phyloP scores from a whole-genome alignment of 108 stramenopile species.

The Fragilaria radians region DNA sequence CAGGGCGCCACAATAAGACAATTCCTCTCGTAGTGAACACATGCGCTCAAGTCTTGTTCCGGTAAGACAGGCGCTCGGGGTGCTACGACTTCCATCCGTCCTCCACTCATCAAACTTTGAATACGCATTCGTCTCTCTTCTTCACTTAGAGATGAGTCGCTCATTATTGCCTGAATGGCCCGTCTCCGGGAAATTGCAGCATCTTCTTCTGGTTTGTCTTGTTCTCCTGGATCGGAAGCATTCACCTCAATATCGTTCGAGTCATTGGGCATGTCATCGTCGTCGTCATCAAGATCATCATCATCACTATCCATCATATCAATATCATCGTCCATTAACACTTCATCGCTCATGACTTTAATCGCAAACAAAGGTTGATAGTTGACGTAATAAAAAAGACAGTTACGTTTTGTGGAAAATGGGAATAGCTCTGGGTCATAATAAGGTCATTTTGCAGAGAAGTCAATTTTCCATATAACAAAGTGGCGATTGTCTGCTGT shows the following conservation, averaged over 20 bases:
- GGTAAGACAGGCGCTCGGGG: constrained; percentile 31
- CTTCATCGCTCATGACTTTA: constrained; percentile 2
- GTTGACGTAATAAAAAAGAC: no score
- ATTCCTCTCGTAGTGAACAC: constrained; percentile 77
- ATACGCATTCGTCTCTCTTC: constrained; percentile 61
- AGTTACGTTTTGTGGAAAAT: no score
- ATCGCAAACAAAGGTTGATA: no score
- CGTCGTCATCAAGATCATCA: constrained; percentile 13
- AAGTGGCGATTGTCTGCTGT: no score
- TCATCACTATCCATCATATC: constrained; percentile 22
- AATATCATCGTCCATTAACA: constrained; percentile 25
- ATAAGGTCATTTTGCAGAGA: no score
- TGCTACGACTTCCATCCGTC: constrained; percentile 29
- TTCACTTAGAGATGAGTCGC: constrained; percentile 54
- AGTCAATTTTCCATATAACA: no score
- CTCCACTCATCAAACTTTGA: constrained; percentile 74
- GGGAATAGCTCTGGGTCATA: no score
- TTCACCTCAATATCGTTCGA: background rate
- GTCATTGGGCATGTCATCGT: constrained; percentile 6
- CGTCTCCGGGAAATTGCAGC: constrained; percentile 51
- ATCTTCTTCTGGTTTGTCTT: constrained; percentile 38
- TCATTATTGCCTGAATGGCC: constrained; percentile 72
- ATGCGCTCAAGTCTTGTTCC: constrained; percentile 29
- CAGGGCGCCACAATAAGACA: constrained; percentile 77
- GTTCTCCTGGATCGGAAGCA: background rate